phyloP scores from a whole-genome alignment of 139 green algal species.

The Asterochloris sp. region DNA sequence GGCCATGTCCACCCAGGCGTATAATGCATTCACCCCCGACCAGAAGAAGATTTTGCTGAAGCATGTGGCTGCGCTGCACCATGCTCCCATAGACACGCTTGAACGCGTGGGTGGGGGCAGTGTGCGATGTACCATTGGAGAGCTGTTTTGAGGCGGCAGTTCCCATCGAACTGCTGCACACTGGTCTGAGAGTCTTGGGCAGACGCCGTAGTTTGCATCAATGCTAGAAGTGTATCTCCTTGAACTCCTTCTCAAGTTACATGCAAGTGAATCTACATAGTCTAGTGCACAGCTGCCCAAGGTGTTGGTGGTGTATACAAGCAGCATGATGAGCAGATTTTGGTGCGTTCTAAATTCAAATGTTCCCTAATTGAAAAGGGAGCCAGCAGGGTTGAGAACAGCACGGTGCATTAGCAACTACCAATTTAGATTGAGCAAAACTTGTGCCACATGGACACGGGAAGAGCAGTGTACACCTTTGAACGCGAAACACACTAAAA shows the following conservation, averaged over 20 bases:
- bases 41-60: slow-evolving; percentile 58
- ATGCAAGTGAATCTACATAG: background rate
- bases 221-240: background rate
- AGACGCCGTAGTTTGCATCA: background rate
- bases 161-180: background rate
- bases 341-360: background rate
- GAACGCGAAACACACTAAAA: background rate
- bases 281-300: background rate
- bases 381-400: background rate
- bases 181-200: background rate
- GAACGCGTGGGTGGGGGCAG: slow-evolving; percentile 89
- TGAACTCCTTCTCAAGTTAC: background rate
- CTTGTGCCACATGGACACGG: background rate
- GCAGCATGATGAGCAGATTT: background rate
- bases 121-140: slow-evolving; percentile 87
- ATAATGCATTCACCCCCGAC: slow-evolving; percentile 84
- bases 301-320: background rate
- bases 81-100: slow-evolving; percentile 88
- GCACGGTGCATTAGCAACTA: background rate
- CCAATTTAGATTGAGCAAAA: background rate
- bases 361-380: background rate
- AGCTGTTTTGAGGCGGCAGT: slow-evolving; percentile 70
- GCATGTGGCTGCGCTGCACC: slow-evolving; percentile 75
- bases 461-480: background rate
- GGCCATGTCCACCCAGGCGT: slow-evolving; percentile 78